Base-by-base conservation (phyloP, 805 yeast genomes). In the Barnettozyma siamensis region DNA sequence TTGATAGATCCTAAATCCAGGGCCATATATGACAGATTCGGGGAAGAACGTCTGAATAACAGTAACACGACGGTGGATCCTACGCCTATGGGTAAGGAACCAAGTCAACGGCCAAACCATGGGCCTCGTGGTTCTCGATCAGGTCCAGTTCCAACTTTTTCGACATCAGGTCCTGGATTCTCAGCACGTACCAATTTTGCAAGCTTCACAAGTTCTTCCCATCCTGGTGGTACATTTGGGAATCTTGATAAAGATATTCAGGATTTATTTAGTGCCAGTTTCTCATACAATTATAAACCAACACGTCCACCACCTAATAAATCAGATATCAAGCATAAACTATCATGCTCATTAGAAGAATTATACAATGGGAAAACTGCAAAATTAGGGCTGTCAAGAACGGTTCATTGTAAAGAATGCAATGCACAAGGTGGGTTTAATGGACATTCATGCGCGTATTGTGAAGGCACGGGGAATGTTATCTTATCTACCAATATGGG, bases 31-130 rank as follows among this genome's bases (percentile, higher is more conserved):
- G 98, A 93, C 66, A 77, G 74, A 47, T 87, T 75, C 59, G 99
- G 99, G 60, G 86, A 83, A 62, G 95, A 85, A 53, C 98, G 98
- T 36, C 70, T 91, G 54, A 70, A 69, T 40, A 88, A 88, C 47
- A 82, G 75, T 35, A 85, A 20, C 3, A 33, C 83, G 39, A 34
- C 48, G 0, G 41, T 29, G 4, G 46, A 42, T 20, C 41, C 48
- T 24, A 27, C n/a, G n/a, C n/a, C n/a, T n/a, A n/a, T n/a, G n/a
- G n/a, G n/a, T n/a, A n/a, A n/a, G n/a, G n/a, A n/a, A n/a, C n/a
- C n/a, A n/a, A n/a, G n/a, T n/a, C n/a, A n/a, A n/a, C n/a, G n/a
- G n/a, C n/a, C n/a, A n/a, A n/a, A n/a, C n/a, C n/a, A n/a, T n/a
- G n/a, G n/a, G n/a, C n/a, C n/a, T n/a, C n/a, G n/a, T n/a, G n/a